These are phyloP conservation scores for Biscutella auriculata DNA, from an alignment of 441 rosid species.

Conservation along the genomic window DNA sequence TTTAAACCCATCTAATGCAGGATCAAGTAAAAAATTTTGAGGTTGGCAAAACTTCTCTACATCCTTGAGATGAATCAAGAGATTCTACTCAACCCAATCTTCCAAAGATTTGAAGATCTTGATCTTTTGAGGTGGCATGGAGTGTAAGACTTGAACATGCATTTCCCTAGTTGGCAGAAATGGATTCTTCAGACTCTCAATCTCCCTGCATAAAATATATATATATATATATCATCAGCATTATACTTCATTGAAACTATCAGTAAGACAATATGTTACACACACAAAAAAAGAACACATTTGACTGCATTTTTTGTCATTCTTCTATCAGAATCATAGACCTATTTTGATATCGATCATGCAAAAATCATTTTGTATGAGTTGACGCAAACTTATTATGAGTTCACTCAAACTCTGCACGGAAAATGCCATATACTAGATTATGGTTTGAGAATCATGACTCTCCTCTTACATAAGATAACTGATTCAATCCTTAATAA, in stretches of 20 bases:
- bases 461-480: slow-evolving; percentile 90
- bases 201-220: slow-evolving; percentile 46
- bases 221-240: slow-evolving; percentile 1
- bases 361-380: too few species aligned
- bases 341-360: too few species aligned
- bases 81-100: slow-evolving; percentile 68
- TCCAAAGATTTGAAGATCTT: slow-evolving; percentile 86
- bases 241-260: neutral
- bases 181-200: slow-evolving; percentile 63
- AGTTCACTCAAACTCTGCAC: slow-evolving; percentile 73
- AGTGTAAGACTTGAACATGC: slow-evolving; percentile 67
- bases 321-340: too few species aligned
- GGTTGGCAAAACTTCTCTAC: slow-evolving; percentile 97
- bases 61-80: slow-evolving; percentile 61
- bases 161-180: slow-evolving; percentile 62
- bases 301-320: neutral
- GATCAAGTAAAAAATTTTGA: slow-evolving; percentile 77
- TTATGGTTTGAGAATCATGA: slow-evolving; percentile 90
- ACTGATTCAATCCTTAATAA: slow-evolving; percentile 73
- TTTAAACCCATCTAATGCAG: slow-evolving; percentile 69
- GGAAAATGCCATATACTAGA: slow-evolving; percentile 74
- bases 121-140: slow-evolving; percentile 78
- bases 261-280: neutral
- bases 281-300: neutral
- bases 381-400: slow-evolving; percentile 45